Evolutionary conservation across 2,329 filamentous ascomycete genomes (phyloP), one percentile per base, ranked within the genome.

Genomic region (Furcasterigmium sp.): DNA sequence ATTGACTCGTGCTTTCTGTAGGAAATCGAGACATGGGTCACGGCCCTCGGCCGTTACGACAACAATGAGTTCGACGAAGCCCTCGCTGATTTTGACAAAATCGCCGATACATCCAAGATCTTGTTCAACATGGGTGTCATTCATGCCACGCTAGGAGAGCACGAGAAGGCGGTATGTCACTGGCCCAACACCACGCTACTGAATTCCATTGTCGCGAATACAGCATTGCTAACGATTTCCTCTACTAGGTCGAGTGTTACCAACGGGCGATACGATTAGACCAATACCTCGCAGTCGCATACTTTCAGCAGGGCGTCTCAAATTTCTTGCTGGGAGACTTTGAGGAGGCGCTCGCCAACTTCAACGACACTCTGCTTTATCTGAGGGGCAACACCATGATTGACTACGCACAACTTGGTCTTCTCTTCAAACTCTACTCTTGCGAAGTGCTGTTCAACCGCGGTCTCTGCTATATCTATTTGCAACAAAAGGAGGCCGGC

Each of bases 21-120:
- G 91, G 93, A 98, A 85, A 98, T 98, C 67, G 91, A 97, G 72
- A 95, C 89, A 39, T 98, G 93, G 93, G 93, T 97, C 53, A 75
- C 84, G 63, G 93, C 93, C 66, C 81, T 98, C 43, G 82, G 74
- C 56, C 84, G 85, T 61, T 98, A 98, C 71, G 93, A 98, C 69
- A 93, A 91, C 69, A 95, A 95, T 69, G 89, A 98, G 60, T 97
- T 95, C 67, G 91, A 97, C 58, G 86, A 91, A 53, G 83, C 93
- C 21, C 70, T 97, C 50, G 79, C 75, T 55, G 80, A 87, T 48
- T 97, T 98, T 60, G 86, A 88, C 50, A 80, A 76, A 54, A 95
- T 98, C 57, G 78, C 86, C 48, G 93, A 97, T 63, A 98, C 93
- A 0, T 96, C 93, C 55, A 97, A 95, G 73, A 98, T 98, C 50